These are phyloP conservation scores for Saccharomyces hybrid DNA, from an alignment of 1,139 yeast genomes.

Conservation along the genomic window DNA sequence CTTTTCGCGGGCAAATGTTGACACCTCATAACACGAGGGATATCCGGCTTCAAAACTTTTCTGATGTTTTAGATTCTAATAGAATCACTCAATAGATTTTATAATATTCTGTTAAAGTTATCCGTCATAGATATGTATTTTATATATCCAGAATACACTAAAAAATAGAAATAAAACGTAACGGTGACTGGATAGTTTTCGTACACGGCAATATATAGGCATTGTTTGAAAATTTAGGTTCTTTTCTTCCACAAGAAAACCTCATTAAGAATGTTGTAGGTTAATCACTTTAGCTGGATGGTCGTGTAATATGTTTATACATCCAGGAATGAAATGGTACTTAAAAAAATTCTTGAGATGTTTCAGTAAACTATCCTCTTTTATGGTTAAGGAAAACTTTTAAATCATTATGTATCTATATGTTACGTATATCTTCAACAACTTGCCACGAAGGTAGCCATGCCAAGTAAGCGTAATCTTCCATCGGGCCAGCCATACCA, in stretches of 20 bases:
- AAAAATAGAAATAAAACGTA: background rate
- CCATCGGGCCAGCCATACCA: constrained; percentile 83
- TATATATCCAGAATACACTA: background rate
- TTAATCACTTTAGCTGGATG: too few species aligned
- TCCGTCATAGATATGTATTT: background rate
- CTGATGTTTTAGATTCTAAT: constrained; percentile 27
- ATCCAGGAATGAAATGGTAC: too few species aligned
- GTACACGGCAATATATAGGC: background rate
- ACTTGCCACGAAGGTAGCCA: constrained; percentile 73
- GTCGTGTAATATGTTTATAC: too few species aligned
- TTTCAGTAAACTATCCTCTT: background rate
- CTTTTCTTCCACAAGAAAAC: background rate
- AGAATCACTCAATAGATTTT: constrained; percentile 26
- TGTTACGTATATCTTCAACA: background rate
- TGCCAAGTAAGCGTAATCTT: constrained; percentile 62
- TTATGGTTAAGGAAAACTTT: background rate
- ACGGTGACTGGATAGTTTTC: background rate
- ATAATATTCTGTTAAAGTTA: background rate
- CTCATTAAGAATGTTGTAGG: too few species aligned
- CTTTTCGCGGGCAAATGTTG: constrained; percentile 19
- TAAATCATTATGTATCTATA: background rate
- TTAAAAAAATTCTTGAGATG: too few species aligned
- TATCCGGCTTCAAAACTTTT: constrained; percentile 16
- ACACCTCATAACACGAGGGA: constrained; percentile 30
- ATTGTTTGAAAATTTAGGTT: background rate